A percentile compares a stretch with the other conserved stretches of the same genome.
Evolutionary conservation across 345 rosid species (phyloP).

Genomic region (Corchorus olitorius): DNA sequence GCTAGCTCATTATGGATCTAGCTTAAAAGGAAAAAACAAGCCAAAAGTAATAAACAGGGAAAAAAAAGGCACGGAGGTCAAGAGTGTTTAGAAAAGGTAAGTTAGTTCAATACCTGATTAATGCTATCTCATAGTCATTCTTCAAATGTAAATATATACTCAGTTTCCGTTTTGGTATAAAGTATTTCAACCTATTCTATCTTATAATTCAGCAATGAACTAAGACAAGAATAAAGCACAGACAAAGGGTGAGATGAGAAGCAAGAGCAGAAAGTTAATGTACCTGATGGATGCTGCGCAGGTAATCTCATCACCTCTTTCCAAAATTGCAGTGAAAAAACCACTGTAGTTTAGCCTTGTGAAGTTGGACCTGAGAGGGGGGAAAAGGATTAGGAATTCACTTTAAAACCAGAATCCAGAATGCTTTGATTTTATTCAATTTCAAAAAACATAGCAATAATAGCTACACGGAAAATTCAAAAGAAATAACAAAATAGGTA

Average conservation of each 20-base stretch:
- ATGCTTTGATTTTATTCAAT: conserved; percentile 5
- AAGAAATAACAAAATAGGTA: background rate
- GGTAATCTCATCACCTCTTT: conserved; percentile 82
- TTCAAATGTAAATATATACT: conserved; percentile 1
- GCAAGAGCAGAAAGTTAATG: background rate
- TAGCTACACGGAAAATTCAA: background rate
- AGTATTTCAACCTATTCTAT: conserved; percentile 7
- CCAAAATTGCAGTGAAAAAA: conserved; percentile 77
- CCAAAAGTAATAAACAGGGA: background rate
- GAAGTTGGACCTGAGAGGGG: conserved; percentile 76
- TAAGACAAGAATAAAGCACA: conserved; percentile 7
- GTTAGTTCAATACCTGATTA: background rate
- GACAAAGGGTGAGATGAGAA: background rate
- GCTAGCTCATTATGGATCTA: conserved; percentile 3
- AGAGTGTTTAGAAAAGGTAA: conserved; percentile 2
- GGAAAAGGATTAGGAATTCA: conserved; percentile 13
- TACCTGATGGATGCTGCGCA: conserved; percentile 93
- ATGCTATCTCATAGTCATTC: background rate
- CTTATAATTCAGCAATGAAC: background rate
- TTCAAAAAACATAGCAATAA: background rate
- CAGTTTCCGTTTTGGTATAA: background rate
- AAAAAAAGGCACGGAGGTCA: background rate
- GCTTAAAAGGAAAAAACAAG: background rate
- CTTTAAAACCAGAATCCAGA: background rate
- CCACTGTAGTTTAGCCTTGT: conserved; percentile 71